A percentile compares a stretch with the other conserved stretches of the same genome.
These are phyloP conservation scores for Zasmidium citrigriseum DNA, from an alignment of 2,329 filamentous ascomycete species.

Conservation along the genomic window DNA sequence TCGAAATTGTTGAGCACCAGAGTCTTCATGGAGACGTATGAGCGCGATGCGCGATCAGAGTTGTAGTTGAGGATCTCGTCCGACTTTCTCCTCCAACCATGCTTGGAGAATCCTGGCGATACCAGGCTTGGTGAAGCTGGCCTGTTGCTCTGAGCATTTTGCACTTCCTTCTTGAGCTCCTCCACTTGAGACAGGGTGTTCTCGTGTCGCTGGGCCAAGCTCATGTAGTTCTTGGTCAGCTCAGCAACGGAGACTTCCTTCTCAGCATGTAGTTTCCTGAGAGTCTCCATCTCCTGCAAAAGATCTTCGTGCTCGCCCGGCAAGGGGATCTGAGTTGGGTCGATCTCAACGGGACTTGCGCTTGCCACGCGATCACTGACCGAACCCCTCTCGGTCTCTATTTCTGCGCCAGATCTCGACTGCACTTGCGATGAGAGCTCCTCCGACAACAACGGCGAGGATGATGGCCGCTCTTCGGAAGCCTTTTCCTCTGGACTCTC, in stretches of 20 bases:
- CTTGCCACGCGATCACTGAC: conserved; percentile 11
- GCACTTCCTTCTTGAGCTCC: conserved; percentile 83
- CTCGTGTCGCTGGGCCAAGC: conserved; percentile 79
- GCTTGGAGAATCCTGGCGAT: conserved; percentile 50
- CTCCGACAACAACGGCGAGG: conserved; percentile 88
- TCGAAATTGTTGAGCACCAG: conserved; percentile 87
- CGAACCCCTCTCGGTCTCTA: conserved; percentile 18
- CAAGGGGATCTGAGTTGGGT: conserved; percentile 12
- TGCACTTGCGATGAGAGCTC: conserved; percentile 88
- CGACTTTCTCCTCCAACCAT: conserved; percentile 53
- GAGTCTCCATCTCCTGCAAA: conserved; percentile 67
- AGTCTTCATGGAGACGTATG: conserved; percentile 84
- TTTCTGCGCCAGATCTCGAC: conserved; percentile 52
- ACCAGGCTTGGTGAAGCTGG: conserved; percentile 28
- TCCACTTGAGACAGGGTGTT: conserved; percentile 84
- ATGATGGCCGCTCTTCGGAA: conserved; percentile 63
- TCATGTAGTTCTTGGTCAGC: conserved; percentile 76
- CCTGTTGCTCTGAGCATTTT: conserved; percentile 56
- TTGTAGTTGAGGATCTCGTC: conserved; percentile 30
- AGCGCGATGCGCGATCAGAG: conserved; percentile 87
- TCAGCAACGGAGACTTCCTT: conserved; percentile 74
- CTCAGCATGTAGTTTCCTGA: conserved; percentile 71
- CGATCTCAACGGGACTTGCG: conserved; percentile 3
- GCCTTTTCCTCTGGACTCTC: conserved; percentile 54
- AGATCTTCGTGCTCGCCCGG: conserved; percentile 60